Percentiles rank a stretch among this genome's conserved stretches.
phyloP scores from a whole-genome alignment of 352 stramenopile species.

The Hyphochytrium catenoides region DNA sequence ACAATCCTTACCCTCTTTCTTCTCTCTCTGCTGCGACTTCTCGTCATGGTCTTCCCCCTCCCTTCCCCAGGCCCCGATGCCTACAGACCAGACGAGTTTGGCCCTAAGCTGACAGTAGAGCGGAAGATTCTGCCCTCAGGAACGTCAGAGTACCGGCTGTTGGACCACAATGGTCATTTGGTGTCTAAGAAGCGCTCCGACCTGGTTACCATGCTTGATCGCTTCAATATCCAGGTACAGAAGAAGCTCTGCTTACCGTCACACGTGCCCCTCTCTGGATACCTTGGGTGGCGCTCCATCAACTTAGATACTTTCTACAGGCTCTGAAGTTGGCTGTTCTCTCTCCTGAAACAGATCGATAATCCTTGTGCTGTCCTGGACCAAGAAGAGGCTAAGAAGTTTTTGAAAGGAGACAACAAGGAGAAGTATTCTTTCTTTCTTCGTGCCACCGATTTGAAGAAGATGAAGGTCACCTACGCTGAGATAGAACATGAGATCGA shows the following conservation, averaged over 20 bases:
- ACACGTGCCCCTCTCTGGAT: no score
- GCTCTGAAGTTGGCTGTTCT: no score
- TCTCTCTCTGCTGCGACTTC: background rate
- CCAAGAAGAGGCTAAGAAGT: slow-evolving; percentile 94
- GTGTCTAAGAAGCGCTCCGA: slow-evolving; percentile 70
- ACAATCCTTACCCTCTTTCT: no score
- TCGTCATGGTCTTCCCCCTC: no score
- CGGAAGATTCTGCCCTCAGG: slow-evolving; percentile 70
- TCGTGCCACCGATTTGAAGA: slow-evolving; percentile 81
- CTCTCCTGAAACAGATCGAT: slow-evolving; percentile 56
- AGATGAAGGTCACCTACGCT: slow-evolving; percentile 54
- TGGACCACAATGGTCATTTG: slow-evolving; percentile 23
- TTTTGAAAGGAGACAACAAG: slow-evolving; percentile 72
- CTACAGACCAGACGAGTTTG: slow-evolving; percentile 70
- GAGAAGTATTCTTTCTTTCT: slow-evolving; percentile 95
- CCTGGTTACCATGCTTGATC: slow-evolving; percentile 75
- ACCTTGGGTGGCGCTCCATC: no score
- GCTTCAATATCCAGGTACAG: slow-evolving; percentile 57
- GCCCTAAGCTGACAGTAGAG: slow-evolving; percentile 77
- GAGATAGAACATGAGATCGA: slow-evolving; percentile 66
- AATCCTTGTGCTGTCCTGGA: slow-evolving; percentile 91
- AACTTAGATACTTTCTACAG: no score
- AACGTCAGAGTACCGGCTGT: slow-evolving; percentile 38
- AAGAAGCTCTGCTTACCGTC: no score
- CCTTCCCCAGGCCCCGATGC: slow-evolving; percentile 62